phyloP scores from a whole-genome alignment of 2,329 filamentous ascomycete genomes.

The Ceratocystis eucalypticola region DNA sequence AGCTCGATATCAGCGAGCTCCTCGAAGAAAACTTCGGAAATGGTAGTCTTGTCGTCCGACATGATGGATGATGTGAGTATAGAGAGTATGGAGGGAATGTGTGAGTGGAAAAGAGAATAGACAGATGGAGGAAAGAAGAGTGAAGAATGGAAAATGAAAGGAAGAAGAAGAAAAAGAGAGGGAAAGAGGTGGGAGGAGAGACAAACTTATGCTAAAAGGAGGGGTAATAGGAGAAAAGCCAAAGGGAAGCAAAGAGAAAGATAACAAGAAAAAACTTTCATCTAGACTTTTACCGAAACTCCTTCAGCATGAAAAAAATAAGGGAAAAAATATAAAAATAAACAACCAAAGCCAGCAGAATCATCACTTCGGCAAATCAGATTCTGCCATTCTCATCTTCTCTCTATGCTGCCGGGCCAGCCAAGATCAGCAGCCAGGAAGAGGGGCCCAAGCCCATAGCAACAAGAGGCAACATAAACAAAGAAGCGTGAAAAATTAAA shows the following conservation, averaged over 20 bases:
- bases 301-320: conserved; percentile 4
- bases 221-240: conserved; percentile 12
- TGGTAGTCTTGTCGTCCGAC: conserved; percentile 24
- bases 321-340: conserved; percentile 7
- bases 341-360: not conserved
- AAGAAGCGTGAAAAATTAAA: not conserved
- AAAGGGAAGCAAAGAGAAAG: not conserved
- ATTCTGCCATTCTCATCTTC: conserved; percentile 4
- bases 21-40: conserved; percentile 46
- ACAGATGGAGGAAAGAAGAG: not conserved
- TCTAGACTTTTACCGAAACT: conserved; percentile 2
- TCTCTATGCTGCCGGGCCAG: not conserved
- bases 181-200: conserved; percentile 14
- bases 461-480: not conserved
- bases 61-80: conserved; percentile 23
- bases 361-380: not conserved
- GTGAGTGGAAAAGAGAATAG: conserved; percentile 11
- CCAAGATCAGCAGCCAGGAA: not conserved
- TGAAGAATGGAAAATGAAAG: conserved; percentile 1
- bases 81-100: conserved; percentile 15
- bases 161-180: conserved; percentile 17
- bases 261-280: not conserved
- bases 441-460: not conserved
- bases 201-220: conserved; percentile 5
- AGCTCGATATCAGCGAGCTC: conserved; percentile 67